A percentile compares a stretch with the other conserved stretches of the same genome.
Evolutionary conservation across 257 asterid genomes (phyloP).

Genomic region (Solanum pennellii): DNA sequence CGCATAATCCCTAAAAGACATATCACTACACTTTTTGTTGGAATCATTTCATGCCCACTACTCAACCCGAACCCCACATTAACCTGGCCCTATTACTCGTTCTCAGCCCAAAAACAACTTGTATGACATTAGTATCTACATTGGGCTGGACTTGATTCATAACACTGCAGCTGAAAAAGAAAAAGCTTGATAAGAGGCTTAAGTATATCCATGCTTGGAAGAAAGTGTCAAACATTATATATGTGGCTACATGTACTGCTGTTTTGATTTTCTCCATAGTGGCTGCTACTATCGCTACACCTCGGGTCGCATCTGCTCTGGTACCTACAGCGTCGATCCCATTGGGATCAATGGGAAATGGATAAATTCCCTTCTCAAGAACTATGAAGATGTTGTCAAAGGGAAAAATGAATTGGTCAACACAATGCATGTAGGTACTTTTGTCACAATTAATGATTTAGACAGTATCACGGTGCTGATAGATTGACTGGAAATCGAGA

Average conservation of each 20-base stretch:
- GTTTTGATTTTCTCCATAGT: slow-evolving; percentile 85
- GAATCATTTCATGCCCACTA: too few species aligned
- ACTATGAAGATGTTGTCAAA: slow-evolving; percentile 64
- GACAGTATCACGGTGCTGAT: slow-evolving; percentile 54
- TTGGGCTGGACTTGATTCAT: too few species aligned
- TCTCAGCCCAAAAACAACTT: too few species aligned
- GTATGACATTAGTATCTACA: too few species aligned
- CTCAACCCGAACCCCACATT: too few species aligned
- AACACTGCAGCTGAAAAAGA: slow-evolving; percentile 26
- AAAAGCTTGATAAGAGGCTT: slow-evolving; percentile 68
- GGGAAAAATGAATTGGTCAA: slow-evolving; percentile 74
- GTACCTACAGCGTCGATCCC: slow-evolving; percentile 84
- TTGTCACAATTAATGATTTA: slow-evolving; percentile 69
- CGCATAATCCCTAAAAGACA: too few species aligned
- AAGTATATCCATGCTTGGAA: slow-evolving; percentile 72
- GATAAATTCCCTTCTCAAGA: slow-evolving; percentile 78
- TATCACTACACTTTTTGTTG: too few species aligned
- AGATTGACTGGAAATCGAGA: slow-evolving; percentile 58
- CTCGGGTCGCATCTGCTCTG: slow-evolving; percentile 74
- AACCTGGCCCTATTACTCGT: too few species aligned
- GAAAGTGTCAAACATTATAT: slow-evolving; percentile 63
- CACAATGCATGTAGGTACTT: slow-evolving; percentile 68
- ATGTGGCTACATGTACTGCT: slow-evolving; percentile 73
- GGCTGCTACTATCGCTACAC: slow-evolving; percentile 91
- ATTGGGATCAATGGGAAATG: slow-evolving; percentile 88